These are phyloP conservation scores for Globisporangium ultimum DNA, from an alignment of 352 stramenopile species.

Conservation along the genomic window DNA sequence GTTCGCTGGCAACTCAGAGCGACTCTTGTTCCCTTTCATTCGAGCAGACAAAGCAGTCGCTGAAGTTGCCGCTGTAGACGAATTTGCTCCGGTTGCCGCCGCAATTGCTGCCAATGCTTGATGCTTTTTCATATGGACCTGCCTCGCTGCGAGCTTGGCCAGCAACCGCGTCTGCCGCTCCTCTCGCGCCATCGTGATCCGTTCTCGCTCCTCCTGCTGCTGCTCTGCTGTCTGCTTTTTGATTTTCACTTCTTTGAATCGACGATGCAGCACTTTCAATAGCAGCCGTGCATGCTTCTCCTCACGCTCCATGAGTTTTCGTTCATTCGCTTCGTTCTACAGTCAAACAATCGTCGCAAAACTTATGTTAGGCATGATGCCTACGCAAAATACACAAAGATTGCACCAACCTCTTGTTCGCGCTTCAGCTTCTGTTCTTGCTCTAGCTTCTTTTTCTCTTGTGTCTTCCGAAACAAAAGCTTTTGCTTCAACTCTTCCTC, in stretches of 20 bases:
- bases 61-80: not conserved
- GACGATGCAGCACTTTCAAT: constrained; percentile 53
- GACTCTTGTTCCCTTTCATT: constrained; percentile 8
- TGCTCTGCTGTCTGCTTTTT: constrained; percentile 43
- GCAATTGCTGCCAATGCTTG: not conserved
- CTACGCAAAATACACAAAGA: constrained; percentile 1
- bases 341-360: not conserved
- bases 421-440: constrained; percentile 29
- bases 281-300: constrained; percentile 57
- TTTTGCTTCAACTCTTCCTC: constrained; percentile 54
- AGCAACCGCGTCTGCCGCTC: constrained; percentile 54
- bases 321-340: constrained; percentile 54
- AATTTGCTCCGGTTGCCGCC: not conserved
- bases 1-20: not conserved
- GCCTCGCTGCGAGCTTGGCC: constrained; percentile 33
- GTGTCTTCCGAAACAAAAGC: constrained; percentile 26
- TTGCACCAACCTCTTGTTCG: constrained; percentile 29
- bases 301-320: constrained; percentile 68
- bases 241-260: constrained; percentile 40
- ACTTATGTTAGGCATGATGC: not conserved
- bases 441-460: constrained; percentile 36
- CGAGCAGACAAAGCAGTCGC: not conserved
- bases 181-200: constrained; percentile 65
- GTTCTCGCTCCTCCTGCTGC: constrained; percentile 63
- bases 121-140: constrained; percentile 8